phyloP scores from a whole-genome alignment of 306 rosid genomes.

The Lupinus albus region DNA sequence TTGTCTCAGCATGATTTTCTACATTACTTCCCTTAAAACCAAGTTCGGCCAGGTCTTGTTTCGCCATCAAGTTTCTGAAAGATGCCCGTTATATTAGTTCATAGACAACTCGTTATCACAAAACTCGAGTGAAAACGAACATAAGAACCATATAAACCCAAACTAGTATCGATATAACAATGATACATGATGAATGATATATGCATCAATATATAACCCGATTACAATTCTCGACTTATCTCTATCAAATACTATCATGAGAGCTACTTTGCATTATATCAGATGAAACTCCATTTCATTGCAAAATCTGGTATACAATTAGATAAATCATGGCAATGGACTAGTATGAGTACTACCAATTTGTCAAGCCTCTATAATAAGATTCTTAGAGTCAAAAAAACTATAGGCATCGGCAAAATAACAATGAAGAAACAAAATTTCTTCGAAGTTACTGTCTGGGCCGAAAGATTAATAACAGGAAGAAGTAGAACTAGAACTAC shows the following conservation, averaged over 20 bases:
- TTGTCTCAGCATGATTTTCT: constrained; percentile 44
- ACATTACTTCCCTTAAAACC: constrained; percentile 60
- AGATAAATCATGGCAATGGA: constrained; percentile 23
- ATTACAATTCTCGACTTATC: background rate
- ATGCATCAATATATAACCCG: constrained; percentile 7
- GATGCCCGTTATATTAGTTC: constrained; percentile 36
- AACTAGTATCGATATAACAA: background rate
- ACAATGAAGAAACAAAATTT: background rate
- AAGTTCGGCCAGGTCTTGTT: constrained; percentile 90
- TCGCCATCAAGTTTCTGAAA: constrained; percentile 96
- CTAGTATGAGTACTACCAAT: constrained; percentile 5
- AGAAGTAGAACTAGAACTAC: background rate
- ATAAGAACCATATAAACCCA: constrained; percentile 14
- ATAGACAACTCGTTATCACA: constrained; percentile 23
- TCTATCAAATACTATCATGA: constrained; percentile 9
- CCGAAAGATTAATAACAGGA: background rate
- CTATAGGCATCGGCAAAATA: background rate
- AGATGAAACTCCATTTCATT: constrained; percentile 19
- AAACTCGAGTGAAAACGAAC: constrained; percentile 8
- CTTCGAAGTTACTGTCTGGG: constrained; percentile 5
- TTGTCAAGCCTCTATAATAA: constrained; percentile 26
- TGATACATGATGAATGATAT: background rate
- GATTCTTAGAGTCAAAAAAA: constrained; percentile 5
- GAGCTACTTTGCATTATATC: constrained; percentile 1
- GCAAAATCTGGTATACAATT: constrained; percentile 10